Base-by-base conservation (phyloP, 805 yeast species). In the Suhomyces pyralidae region DNA sequence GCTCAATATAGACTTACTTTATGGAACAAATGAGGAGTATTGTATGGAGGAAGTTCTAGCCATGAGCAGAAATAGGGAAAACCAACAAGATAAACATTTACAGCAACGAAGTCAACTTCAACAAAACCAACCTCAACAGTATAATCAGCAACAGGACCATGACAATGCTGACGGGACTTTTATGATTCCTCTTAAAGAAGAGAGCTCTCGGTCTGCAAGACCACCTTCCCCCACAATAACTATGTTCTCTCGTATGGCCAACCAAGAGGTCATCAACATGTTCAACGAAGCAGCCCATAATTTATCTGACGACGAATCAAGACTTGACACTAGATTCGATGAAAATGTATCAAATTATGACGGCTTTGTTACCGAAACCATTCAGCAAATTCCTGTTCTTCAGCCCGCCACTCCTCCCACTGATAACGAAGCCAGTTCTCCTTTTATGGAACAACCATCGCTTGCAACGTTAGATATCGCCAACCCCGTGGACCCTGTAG, bases 151-250 rank as follows among this genome's bases (percentile, higher is more conserved):
- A n/a, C n/a, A 22, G 22, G 22, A 22, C 5, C 28, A n/a, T 8
- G 15, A 10, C 20, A 12, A 22, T 15, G 22, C 17, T 28, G 19
- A 19, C 6, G 38, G 14, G 10, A 42, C 15, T 32, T 68, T 78
- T 40, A 72, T 74, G 3, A 63, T 79, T 32, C 84, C 84, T 0
- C 61, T 81, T 44, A 74, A 77, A 51, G 81, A 76, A 22, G 25
- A 59, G 69, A 61, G 60, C 49, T 47, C 28, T 51, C 7, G 45
- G 30, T 14, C 19, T 7, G n/a, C 56, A 14, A 61, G 65, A 28
- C 79, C 82, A 3, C 71, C 76, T 12, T 86, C 96, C 0, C 96
- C 96, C 0, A 90, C 97, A 0, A 79, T 87, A 57, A 91, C 97
- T 0, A 70, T 85, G 62, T 86, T 80, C 63, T 86, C 96, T 0